Base-by-base conservation (phyloP, 768 basidiomycete species). In the Lentinula aciculospora region DNA sequence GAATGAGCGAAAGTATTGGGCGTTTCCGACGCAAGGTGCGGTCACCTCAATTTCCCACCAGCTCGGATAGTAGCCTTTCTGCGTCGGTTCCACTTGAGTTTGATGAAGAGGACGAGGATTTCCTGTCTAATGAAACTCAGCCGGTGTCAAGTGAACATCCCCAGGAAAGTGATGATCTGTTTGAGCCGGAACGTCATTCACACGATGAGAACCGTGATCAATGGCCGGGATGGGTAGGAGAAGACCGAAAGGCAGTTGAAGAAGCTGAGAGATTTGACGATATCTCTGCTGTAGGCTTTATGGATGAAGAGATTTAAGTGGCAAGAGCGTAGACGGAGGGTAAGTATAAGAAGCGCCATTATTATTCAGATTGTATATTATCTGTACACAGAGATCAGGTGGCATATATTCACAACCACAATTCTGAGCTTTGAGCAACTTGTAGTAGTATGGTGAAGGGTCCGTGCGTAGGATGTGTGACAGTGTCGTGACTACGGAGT, bases 91-190 rank as follows among this genome's bases (percentile, higher is more conserved):
- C 81, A 25, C 69, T 85, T 23, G 77, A 77, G 66, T 88, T 88
- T 65, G 85, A 85, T 53, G 84, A 88, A 63, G 82, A 84, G 58
- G 87, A 88, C 56, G 85, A 88, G 56, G 84, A 85, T 48, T 83
- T 86, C 63, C 54, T 73, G 19, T 63, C 58, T 1, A 61, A 62
- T 13, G 71, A 68, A 15, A 50, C 62, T 15, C 69, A 72, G 6
- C 59, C 73, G 0, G 72, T 73, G 13, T 74, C 78, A 4, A 72
- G 74, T n/a, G 74, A 73, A 32, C 73, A 67, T 48, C 63, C 72
- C 13, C 66, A 69, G 2, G 67, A 64, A 9, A 61, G 58, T 3
- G 64, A 65, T 12, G 68, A 67, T 47, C 66, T 69, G 37, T 56
- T 70, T 25, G 25, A 28, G 10, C 29, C 40, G 39, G 54, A 56